Evolutionary conservation across 2,329 filamentous ascomycete genomes (phyloP), one percentile per base, ranked within the genome.

Genomic region (Apiospora hydei): DNA sequence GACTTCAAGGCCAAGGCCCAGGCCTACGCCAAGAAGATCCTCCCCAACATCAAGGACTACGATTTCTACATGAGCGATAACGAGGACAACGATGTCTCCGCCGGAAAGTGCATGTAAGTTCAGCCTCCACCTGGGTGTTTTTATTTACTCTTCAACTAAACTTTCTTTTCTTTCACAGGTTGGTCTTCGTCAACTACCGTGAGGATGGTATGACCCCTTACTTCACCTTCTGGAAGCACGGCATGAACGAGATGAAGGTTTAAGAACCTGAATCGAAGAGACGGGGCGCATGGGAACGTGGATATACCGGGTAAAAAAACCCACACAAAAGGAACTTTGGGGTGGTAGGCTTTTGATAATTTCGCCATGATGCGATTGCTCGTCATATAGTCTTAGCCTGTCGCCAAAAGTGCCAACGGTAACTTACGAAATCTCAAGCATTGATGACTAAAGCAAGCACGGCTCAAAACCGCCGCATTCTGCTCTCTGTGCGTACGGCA

Each of bases 141-240:
- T 57, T 24, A 7, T 41, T 13, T 26, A 10, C 11, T n/a, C n/a
- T 18, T 2, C 26, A 41, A 43, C 46, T 73, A 77, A 71, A 77
- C 41, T 7, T 71, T n/a, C n/a, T 21, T 43, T 74, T 69, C 18
- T 46, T 74, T 69, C 41, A 72, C 75, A 95, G 93, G 91, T 88
- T 98, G 79, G 88, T 95, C 77, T 93, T 98, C 77, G 93, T 98
- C 82, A 97, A 98, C 90, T 99, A 98, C 91, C 96, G 96, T 80
- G 95, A 98, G 84, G 96, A 98, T 80, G 96, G 96, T 84, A 84
- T 92, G 78, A 98, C 96, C 71, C 96, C 96, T 73, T 99, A 89
- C 83, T 88, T 97, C 80, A 93, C 91, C 77, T 86, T 97, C 87
- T 98, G 95, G 96, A 98, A 98, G 91, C 93, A 98, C 87, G 96